Evolutionary conservation across 2,329 filamentous ascomycete genomes (phyloP).

Genomic region (Plectosphaerella cucumerina): DNA sequence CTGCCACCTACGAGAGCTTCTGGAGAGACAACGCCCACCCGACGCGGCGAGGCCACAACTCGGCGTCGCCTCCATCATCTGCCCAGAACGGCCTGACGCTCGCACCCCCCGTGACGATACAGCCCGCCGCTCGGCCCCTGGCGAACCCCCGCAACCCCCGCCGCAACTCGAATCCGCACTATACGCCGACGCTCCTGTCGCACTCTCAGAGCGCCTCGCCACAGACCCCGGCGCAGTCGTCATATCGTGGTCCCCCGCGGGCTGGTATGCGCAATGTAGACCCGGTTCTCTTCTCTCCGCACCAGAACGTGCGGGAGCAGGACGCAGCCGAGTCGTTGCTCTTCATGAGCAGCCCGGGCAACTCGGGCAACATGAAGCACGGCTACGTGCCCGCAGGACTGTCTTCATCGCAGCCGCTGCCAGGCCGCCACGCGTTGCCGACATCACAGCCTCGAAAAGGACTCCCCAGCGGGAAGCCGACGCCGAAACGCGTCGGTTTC

Average conservation of each 20-base stretch:
- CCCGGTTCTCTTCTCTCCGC: conserved; percentile 62
- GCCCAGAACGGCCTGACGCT: conserved; percentile 33
- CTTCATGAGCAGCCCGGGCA: conserved; percentile 77
- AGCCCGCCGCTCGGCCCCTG: conserved; percentile 35
- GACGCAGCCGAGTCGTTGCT: conserved; percentile 77
- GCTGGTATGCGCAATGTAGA: conserved; percentile 20
- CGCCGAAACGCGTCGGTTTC: conserved; percentile 43
- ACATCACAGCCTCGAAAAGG: conserved; percentile 46
- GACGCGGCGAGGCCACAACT: conserved; percentile 5
- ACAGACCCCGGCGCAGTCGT: conserved; percentile 11
- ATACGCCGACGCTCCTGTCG: conserved; percentile 46
- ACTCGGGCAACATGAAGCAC: conserved; percentile 60
- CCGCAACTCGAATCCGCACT: conserved; percentile 45
- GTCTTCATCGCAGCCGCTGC: conserved; percentile 15
- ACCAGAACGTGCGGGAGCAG: conserved; percentile 68
- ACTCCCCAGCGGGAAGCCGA: conserved; percentile 43
- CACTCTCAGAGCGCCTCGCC: conserved; percentile 44
- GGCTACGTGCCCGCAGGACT: conserved; percentile 39
- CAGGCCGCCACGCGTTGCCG: conserved; percentile 35
- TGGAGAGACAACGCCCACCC: conserved; percentile 31
- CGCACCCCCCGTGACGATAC: conserved; percentile 51
- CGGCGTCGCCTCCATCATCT: conserved; percentile 31
- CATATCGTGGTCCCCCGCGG: conserved; percentile 18
- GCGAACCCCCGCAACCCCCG: conserved; percentile 34
- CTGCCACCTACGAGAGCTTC: conserved; percentile 34